A percentile compares a stretch with the other conserved stretches of the same genome.
Evolutionary conservation across 176 grass and related monocot species (phyloP).

Genomic region (Oryza nivara): DNA sequence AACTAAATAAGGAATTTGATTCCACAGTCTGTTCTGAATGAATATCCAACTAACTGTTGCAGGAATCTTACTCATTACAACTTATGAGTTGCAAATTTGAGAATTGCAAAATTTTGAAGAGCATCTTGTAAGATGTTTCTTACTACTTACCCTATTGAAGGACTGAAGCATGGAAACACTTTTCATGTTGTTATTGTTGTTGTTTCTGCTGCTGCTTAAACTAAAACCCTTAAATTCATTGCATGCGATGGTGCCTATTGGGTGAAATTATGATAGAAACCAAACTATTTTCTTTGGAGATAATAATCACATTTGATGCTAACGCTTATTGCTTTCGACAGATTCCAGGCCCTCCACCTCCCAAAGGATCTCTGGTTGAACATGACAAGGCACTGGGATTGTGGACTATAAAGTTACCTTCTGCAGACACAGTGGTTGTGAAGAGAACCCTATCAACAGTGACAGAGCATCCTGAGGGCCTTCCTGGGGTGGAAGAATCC

Average conservation of each 20-base stretch:
- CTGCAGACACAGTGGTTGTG: conserved; percentile 74
- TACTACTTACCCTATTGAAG: neutral
- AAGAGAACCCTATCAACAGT: conserved; percentile 69
- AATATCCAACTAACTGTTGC: neutral
- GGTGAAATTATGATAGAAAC: neutral
- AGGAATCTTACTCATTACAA: neutral
- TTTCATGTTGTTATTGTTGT: neutral
- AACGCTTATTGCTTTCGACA: conserved; percentile 44
- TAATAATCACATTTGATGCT: conserved; percentile 8
- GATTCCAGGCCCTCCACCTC: conserved; percentile 83
- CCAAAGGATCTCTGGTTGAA: conserved; percentile 73
- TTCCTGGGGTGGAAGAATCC: conserved; percentile 63
- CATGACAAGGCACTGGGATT: conserved; percentile 64
- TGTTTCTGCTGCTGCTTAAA: neutral
- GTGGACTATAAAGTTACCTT: conserved; percentile 80
- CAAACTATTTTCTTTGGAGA: conserved; percentile 5
- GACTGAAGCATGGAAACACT: neutral
- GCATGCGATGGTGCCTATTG: neutral
- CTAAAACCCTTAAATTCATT: neutral
- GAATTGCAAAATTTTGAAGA: neutral
- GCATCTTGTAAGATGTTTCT: neutral
- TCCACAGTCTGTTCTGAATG: neutral
- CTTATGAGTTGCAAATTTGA: neutral
- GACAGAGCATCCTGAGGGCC: conserved; percentile 65
- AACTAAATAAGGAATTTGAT: too few relatives aligned